Evolutionary conservation across 75 land plant genomes (phyloP).

Genomic region (Selaginella moellendorffii): DNA sequence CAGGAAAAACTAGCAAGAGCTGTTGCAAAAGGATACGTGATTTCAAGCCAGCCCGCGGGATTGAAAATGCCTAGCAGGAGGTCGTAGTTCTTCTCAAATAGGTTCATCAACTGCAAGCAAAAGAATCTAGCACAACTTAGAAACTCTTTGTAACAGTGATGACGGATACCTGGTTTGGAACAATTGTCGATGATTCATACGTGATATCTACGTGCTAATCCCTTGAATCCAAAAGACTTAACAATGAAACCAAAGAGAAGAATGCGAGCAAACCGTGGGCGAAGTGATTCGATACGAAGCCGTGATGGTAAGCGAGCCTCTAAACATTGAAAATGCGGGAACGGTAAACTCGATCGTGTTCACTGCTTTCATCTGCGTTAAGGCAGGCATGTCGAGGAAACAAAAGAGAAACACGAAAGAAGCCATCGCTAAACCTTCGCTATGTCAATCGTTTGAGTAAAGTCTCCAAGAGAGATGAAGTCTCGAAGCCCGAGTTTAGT

Average conservation of each 20-base stretch:
- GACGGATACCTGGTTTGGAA: constrained; percentile 56
- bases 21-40: constrained; percentile 48
- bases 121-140: background rate
- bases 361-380: constrained; percentile 49
- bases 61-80: constrained; percentile 72
- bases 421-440: constrained; percentile 48
- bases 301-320: constrained; percentile 63
- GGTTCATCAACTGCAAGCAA: constrained; percentile 38
- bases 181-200: constrained; percentile 49
- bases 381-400: background rate
- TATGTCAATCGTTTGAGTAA: constrained; percentile 55
- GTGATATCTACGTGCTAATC: constrained; percentile 54
- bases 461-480: constrained; percentile 68
- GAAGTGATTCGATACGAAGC: constrained; percentile 65
- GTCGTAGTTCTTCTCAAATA: constrained; percentile 76
- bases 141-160: background rate
- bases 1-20: background rate
- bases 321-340: constrained; percentile 48
- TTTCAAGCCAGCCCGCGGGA: constrained; percentile 92
- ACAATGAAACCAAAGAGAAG: too few species aligned
- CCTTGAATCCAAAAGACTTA: background rate
- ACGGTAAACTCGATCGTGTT: constrained; percentile 62
- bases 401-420: background rate
- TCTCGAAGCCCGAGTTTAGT: constrained; percentile 89
- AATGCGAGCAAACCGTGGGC: constrained; percentile 36